phyloP scores from a whole-genome alignment of 495 filamentous ascomycete species.

The Jackrogersella multiformis region DNA sequence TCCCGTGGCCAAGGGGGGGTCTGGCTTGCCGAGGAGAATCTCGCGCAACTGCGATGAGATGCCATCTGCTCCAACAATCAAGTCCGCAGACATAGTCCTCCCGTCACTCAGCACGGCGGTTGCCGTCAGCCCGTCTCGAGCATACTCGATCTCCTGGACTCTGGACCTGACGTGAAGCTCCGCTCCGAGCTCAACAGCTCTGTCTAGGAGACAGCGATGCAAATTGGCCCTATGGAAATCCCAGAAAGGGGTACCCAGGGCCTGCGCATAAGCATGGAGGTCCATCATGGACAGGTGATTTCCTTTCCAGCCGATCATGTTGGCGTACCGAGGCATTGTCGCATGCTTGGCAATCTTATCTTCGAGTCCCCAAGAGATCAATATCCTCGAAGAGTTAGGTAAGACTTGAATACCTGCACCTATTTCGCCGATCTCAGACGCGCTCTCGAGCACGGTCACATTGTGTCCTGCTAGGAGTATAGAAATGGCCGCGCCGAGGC shows the following conservation, averaged over 20 bases:
- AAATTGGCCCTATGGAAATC: conserved; percentile 69
- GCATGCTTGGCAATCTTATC: conserved; percentile 43
- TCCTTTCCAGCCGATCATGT: conserved; percentile 56
- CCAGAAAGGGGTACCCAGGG: conserved; percentile 62
- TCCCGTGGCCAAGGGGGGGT: conserved; percentile 64
- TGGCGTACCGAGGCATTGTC: conserved; percentile 50
- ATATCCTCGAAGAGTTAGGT: conserved; percentile 62
- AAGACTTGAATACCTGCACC: conserved; percentile 70
- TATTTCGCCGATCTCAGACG: conserved; percentile 67
- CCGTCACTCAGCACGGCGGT: conserved; percentile 48
- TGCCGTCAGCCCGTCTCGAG: conserved; percentile 44
- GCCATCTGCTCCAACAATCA: conserved; percentile 69
- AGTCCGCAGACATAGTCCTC: conserved; percentile 53
- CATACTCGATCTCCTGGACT: conserved; percentile 51
- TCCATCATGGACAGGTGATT: conserved; percentile 50
- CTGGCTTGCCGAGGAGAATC: conserved; percentile 54
- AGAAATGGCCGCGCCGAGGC: conserved; percentile 71
- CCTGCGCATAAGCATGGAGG: conserved; percentile 54
- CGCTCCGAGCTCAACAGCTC: conserved; percentile 63
- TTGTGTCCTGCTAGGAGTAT: conserved; percentile 66
- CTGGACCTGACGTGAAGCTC: conserved; percentile 56
- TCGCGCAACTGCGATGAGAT: conserved; percentile 63
- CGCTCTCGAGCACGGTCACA: conserved; percentile 70
- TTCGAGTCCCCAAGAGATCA: conserved; percentile 56
- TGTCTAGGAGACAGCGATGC: conserved; percentile 61